phyloP scores from a whole-genome alignment of 768 basidiomycete genomes.

The Tylopilus sp. region DNA sequence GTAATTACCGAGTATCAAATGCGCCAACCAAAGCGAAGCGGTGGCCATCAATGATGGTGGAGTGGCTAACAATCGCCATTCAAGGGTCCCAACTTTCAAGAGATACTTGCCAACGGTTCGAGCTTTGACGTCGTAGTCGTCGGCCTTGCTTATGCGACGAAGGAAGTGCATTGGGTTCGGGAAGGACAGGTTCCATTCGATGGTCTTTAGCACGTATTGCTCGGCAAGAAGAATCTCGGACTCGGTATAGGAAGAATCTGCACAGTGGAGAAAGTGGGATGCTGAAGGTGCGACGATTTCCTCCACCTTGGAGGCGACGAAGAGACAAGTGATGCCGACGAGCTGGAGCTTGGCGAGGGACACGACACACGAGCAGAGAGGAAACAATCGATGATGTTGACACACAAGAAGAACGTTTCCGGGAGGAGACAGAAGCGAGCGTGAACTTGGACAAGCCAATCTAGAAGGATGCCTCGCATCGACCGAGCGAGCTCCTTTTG shows the following conservation, averaged over 20 bases:
- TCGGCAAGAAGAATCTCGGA: conserved; percentile 90
- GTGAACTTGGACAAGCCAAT: conserved; percentile 94
- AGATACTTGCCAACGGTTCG: conserved; percentile 90
- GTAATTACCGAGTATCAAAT: conserved; percentile 74
- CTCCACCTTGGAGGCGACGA: too few relatives aligned
- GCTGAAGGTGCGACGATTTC: too few relatives aligned
- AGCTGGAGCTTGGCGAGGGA: conserved; percentile 87
- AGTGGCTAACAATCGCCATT: conserved; percentile 70
- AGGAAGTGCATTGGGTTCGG: too few relatives aligned
- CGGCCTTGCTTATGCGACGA: conserved; percentile 92
- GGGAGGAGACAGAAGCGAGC: conserved; percentile 79
- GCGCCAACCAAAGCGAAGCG: conserved; percentile 82
- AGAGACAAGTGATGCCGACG: conserved; percentile 84
- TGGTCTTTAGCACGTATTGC: conserved; percentile 78
- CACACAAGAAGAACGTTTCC: conserved; percentile 87
- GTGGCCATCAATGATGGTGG: conserved; percentile 81
- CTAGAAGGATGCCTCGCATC: conserved; percentile 84
- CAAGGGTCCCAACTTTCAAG: conserved; percentile 82
- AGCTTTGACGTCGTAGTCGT: conserved; percentile 82
- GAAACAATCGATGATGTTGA: conserved; percentile 83
- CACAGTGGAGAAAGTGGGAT: conserved; percentile 74
- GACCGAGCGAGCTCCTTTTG: conserved; percentile 87
- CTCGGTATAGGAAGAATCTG: too few relatives aligned
- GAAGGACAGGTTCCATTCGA: conserved; percentile 83
- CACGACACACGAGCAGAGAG: conserved; percentile 39